phyloP scores from a whole-genome alignment of 2,329 filamentous ascomycete species.

The Hypoxylon sp. region DNA sequence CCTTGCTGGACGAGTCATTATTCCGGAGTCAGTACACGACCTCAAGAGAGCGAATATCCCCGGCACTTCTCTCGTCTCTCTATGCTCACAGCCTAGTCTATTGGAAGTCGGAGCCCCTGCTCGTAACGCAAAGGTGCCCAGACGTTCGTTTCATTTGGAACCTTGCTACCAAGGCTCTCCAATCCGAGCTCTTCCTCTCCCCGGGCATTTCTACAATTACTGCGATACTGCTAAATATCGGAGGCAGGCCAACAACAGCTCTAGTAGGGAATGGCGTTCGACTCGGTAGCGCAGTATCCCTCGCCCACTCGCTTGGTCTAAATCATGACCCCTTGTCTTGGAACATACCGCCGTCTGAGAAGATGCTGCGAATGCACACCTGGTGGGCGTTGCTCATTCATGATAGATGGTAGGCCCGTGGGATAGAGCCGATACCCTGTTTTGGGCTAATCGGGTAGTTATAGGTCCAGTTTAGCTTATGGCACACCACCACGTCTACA shows the following conservation, averaged over 20 bases:
- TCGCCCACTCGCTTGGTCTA: constrained; percentile 68
- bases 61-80: constrained; percentile 69
- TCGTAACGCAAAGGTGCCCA: constrained; percentile 64
- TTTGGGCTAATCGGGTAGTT: not conserved
- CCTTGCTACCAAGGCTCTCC: constrained; percentile 71
- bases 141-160: constrained; percentile 75
- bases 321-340: constrained; percentile 68
- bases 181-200: constrained; percentile 71
- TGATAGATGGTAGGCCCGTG: constrained; percentile 65
- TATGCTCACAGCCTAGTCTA: constrained; percentile 72
- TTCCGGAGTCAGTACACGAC: constrained; percentile 65
- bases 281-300: constrained; percentile 65
- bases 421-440: not conserved
- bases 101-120: constrained; percentile 66
- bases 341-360: constrained; percentile 67
- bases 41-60: constrained; percentile 66
- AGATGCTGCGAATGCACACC: constrained; percentile 65
- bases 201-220: constrained; percentile 72
- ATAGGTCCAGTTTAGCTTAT: constrained; percentile 67
- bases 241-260: constrained; percentile 72
- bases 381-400: constrained; percentile 71
- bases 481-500: constrained; percentile 67
- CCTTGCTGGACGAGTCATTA: constrained; percentile 69
- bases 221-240: constrained; percentile 71
- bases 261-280: constrained; percentile 70